Evolutionary conservation across 2,329 filamentous ascomycete genomes (phyloP).

Genomic region (Curvularia spicifera): DNA sequence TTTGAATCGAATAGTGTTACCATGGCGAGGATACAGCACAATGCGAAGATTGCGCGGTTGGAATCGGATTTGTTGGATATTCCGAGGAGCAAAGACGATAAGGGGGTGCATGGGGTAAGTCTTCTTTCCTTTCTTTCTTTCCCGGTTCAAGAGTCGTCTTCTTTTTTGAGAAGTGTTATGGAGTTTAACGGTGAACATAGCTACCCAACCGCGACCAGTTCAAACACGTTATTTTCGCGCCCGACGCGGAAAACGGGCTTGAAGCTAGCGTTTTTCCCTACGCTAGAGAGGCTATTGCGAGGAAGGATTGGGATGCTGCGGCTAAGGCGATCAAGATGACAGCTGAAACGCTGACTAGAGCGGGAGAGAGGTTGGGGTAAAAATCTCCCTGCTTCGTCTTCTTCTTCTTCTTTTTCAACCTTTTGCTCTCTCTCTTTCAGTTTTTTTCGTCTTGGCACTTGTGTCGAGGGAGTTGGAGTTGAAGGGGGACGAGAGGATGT

Average conservation of each 20-base stretch:
- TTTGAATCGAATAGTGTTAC: conserved; percentile 76
- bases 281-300: conserved; percentile 80
- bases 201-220: conserved; percentile 88
- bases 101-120: conserved; percentile 67
- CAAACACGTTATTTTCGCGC: conserved; percentile 90
- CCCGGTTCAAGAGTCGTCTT: too few species aligned
- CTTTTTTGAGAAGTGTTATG: too few species aligned
- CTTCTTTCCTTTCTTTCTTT: not conserved
- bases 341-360: conserved; percentile 69
- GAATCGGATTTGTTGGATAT: conserved; percentile 84
- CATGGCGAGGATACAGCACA: conserved; percentile 74
- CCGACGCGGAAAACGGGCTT: conserved; percentile 75
- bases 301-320: conserved; percentile 72
- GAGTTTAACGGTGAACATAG: conserved; percentile 17
- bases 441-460: too few species aligned
- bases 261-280: conserved; percentile 74
- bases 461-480: too few species aligned
- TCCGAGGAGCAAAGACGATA: conserved; percentile 58
- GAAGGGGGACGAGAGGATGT: too few species aligned
- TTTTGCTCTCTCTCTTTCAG: too few species aligned
- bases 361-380: conserved; percentile 58
- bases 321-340: conserved; percentile 74
- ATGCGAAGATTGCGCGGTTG: conserved; percentile 78
- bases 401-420: not conserved
- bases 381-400: not conserved